Base-by-base conservation (phyloP, 345 rosid genomes). In the Aurinia saxatilis region DNA sequence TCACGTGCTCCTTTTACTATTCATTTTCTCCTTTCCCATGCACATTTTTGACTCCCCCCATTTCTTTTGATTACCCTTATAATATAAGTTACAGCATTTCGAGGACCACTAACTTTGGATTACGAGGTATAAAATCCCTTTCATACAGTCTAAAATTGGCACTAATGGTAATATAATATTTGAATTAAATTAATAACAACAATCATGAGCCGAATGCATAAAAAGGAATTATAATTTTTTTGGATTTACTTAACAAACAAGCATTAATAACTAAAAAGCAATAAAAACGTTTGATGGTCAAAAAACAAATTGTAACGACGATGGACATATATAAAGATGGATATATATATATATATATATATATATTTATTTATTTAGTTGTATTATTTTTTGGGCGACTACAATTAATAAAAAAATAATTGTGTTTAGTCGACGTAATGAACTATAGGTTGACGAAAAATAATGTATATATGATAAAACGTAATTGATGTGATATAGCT, bases 1-100 rank as follows among this genome's bases (percentile, higher is more conserved):
- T 62, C 74, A 70, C 63, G 68, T 70, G 74, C 50, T 54, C 29
- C 36, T 14, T 60, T 57, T 40, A 10, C 45, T 1, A 12, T 40
- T 14, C 17, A 12, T 40, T 40, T 51, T 52, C 50, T 69, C 57
- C 8, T 69, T 61, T 69, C 39, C 23, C 55, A 44, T 59, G 73
- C 29, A 17, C 54, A 68, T 17, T 10, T 56, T 68, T 52, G 55
- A 44, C 66, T 42, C 8, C 25, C 49, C 14, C 10, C 54, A 3
- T 29, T 41, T 44, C 44, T 23, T 15, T 53, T 48, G 35, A 25
- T 30, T 37, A n/a, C n/a, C n/a, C n/a, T n/a, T n/a, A n/a, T n/a
- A n/a, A n/a, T n/a, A 25, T 15, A 14, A 16, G 15, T 19, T 23
- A 25, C 18, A 56, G 37, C 19, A 36, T 66, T 38, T 65, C 55